Conservation (phyloP, 2,329 filamentous ascomycete species). For the Mariannaea elegans region DNA sequence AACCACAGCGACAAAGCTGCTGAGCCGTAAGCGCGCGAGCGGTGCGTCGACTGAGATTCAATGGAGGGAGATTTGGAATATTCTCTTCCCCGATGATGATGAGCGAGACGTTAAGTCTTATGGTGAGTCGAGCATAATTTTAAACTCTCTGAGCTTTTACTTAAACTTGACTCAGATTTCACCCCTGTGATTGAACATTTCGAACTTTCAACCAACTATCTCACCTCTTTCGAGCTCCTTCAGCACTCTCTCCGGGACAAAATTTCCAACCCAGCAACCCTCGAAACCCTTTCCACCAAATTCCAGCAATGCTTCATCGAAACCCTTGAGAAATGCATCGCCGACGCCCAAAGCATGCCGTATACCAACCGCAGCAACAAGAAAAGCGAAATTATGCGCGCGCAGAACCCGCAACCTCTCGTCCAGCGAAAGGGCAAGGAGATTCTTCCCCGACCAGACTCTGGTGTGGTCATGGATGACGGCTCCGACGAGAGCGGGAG, state of each 20-base stretch:
- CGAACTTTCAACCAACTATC: constrained; percentile 47
- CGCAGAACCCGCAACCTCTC: constrained; percentile 30
- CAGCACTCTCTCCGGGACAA: constrained; percentile 47
- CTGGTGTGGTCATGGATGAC: constrained; percentile 51
- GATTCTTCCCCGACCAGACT: constrained; percentile 46
- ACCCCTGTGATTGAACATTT: constrained; percentile 54
- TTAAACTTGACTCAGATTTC: constrained; percentile 43
- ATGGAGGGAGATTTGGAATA: constrained; percentile 54
- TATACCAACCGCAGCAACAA: constrained; percentile 54
- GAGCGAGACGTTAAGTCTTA: constrained; percentile 44
- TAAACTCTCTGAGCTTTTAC: neutral
- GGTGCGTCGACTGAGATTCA: constrained; percentile 50
- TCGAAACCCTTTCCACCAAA: constrained; percentile 50
- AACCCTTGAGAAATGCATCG: constrained; percentile 48
- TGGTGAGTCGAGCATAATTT: constrained; percentile 37
- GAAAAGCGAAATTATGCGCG: constrained; percentile 43
- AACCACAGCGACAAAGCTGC: constrained; percentile 50
- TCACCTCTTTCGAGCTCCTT: constrained; percentile 45
- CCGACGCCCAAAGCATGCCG: constrained; percentile 47
- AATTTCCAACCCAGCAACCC: constrained; percentile 48
- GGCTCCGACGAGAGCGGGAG: constrained; percentile 50
- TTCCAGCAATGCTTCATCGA: constrained; percentile 54
- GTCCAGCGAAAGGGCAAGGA: constrained; percentile 37
- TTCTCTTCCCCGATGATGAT: constrained; percentile 52
- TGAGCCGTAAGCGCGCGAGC: constrained; percentile 51